A percentile compares a stretch with the other conserved stretches of the same genome.
These are phyloP conservation scores for Bjerkandera adusta DNA, from an alignment of 1,284 basidiomycete genomes.

Conservation along the genomic window DNA sequence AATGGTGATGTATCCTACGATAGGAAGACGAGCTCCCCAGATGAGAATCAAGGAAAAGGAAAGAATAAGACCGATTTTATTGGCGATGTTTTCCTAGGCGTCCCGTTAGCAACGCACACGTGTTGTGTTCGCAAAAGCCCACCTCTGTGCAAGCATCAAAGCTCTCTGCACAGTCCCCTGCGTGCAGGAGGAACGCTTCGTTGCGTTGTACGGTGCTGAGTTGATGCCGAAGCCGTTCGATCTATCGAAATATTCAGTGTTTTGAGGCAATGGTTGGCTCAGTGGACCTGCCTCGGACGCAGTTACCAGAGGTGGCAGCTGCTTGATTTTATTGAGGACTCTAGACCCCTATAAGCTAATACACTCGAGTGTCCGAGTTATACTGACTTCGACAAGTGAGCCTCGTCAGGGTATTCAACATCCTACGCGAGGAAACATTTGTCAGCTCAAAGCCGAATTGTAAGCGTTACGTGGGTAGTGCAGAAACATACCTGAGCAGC, in stretches of 20 bases:
- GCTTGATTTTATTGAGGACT: slow-evolving; percentile 73
- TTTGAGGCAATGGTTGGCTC: not conserved
- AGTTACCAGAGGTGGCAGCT: slow-evolving; percentile 85
- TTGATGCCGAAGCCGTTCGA: slow-evolving; percentile 83
- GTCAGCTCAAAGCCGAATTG: not conserved
- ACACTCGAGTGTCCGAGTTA: not conserved
- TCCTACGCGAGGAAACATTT: slow-evolving; percentile 31
- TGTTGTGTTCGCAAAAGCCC: slow-evolving; percentile 23
- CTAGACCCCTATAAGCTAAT: slow-evolving; percentile 33
- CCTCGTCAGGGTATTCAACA: slow-evolving; percentile 52
- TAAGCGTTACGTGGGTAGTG: not conserved
- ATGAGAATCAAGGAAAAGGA: slow-evolving; percentile 95
- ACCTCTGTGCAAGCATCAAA: slow-evolving; percentile 91
- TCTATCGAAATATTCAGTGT: slow-evolving; percentile 42
- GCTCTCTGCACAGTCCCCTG: slow-evolving; percentile 96
- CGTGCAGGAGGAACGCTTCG: slow-evolving; percentile 92
- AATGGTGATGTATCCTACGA: slow-evolving; percentile 46
- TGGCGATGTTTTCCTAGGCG: slow-evolving; percentile 83
- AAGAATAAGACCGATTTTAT: slow-evolving; percentile 91
- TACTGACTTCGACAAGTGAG: slow-evolving; percentile 43
- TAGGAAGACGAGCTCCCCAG: slow-evolving; percentile 90
- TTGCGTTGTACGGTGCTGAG: slow-evolving; percentile 80
- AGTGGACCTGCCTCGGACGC: slow-evolving; percentile 71
- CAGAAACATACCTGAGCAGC: slow-evolving; percentile 49
- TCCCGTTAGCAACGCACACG: not conserved